Conservation (phyloP, 805 yeast genomes). For the Saccharomycopsis synnaedendra region DNA sequence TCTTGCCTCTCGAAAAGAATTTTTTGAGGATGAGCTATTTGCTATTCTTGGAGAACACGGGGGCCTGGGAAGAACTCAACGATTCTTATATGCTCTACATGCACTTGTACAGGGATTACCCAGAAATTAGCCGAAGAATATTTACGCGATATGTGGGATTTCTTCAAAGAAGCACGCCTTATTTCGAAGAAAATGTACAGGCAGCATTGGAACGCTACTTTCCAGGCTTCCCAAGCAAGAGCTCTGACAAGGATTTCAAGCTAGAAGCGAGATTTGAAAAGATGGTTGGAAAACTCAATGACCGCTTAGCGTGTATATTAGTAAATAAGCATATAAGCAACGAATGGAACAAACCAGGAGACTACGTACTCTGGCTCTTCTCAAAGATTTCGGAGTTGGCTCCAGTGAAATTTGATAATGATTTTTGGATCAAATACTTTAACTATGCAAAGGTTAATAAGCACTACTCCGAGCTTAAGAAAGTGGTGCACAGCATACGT, state of each 20-base stretch:
- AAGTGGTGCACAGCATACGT: conserved; percentile 35
- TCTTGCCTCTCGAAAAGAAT: conserved; percentile 21
- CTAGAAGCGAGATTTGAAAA: not conserved
- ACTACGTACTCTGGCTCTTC: too few species aligned
- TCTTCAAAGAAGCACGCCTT: not conserved
- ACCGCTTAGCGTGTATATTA: not conserved
- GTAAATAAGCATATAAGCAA: conserved; percentile 1
- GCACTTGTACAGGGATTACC: conserved; percentile 1
- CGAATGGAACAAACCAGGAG: not conserved
- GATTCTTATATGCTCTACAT: conserved; percentile 1
- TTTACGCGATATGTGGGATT: conserved; percentile 3
- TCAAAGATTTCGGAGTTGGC: not conserved
- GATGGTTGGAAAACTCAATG: not conserved
- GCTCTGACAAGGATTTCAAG: too few species aligned
- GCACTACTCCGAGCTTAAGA: conserved; percentile 34
- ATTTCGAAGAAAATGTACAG: too few species aligned
- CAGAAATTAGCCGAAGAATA: not conserved
- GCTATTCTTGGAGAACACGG: conserved; percentile 9
- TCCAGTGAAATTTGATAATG: conserved; percentile 17
- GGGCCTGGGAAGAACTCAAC: conserved; percentile 3
- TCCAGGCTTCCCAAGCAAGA: not conserved
- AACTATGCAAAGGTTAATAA: conserved; percentile 37
- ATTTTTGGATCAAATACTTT: conserved; percentile 49
- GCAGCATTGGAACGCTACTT: not conserved
- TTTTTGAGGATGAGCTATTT: conserved; percentile 10